phyloP scores from a whole-genome alignment of 768 basidiomycete species.

The Scleroderma citrinum region DNA sequence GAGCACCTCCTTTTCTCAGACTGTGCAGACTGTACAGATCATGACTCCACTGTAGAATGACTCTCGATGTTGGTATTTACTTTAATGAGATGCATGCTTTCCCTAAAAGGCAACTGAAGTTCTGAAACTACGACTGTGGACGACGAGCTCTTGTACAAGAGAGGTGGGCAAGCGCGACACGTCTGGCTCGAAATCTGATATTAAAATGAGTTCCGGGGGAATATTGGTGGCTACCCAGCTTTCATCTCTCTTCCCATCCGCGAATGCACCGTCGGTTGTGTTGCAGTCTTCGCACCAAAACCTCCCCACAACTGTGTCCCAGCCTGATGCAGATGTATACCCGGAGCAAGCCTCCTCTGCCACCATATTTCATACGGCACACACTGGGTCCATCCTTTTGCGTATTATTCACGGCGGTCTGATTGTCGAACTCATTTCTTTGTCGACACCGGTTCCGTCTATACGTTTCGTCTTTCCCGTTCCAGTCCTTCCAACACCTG shows the following conservation, averaged over 20 bases:
- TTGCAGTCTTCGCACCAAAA: conserved; percentile 58
- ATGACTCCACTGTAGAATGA: no score
- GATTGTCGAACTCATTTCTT: conserved; percentile 72
- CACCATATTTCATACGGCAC: conserved; percentile 47
- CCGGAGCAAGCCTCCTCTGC: conserved; percentile 71
- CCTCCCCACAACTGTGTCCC: conserved; percentile 40
- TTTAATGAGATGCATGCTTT: no score
- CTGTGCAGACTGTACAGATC: no score
- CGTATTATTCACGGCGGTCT: conserved; percentile 70
- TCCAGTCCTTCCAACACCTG: conserved; percentile 56
- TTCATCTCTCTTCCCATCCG: conserved; percentile 54
- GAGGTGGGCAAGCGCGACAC: background rate
- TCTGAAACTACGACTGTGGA: background rate
- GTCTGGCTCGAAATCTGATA: background rate
- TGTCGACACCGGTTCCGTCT: conserved; percentile 57
- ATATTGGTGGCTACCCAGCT: conserved; percentile 55
- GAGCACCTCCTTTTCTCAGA: no score
- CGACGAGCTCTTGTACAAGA: background rate
- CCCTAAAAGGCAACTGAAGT: background rate
- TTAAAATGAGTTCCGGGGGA: conserved; percentile 19
- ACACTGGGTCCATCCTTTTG: conserved; percentile 61
- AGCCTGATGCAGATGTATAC: conserved; percentile 38
- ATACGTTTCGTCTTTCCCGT: conserved; percentile 78
- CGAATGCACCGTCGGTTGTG: conserved; percentile 44
- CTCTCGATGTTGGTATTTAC: no score